These are phyloP conservation scores for Pelargonium exstipulatum DNA, from an alignment of 441 rosid genomes.

Conservation along the genomic window DNA sequence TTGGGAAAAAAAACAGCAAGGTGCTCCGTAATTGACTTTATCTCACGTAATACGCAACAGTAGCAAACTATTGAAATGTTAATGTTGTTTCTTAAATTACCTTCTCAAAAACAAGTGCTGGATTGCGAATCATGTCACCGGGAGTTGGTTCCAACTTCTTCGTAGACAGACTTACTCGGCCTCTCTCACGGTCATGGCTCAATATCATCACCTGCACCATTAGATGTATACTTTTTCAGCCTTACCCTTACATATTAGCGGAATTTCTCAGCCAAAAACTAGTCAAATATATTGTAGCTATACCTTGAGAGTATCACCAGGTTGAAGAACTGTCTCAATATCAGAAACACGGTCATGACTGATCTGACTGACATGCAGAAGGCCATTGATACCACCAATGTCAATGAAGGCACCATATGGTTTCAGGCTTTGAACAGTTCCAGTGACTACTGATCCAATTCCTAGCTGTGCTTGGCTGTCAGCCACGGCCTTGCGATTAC, in stretches of 20 bases:
- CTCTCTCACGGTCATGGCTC: conserved; percentile 97
- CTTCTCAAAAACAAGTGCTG: conserved; percentile 96
- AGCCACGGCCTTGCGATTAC: conserved; percentile 97
- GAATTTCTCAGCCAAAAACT: conserved; percentile 7
- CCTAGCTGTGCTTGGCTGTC: conserved; percentile 96
- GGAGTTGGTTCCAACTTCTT: conserved; percentile 98
- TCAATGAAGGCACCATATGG: conserved; percentile 97
- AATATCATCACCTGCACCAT: conserved; percentile 73
- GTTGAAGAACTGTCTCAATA: conserved; percentile 93
- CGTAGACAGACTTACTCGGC: conserved; percentile 93
- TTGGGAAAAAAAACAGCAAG: no score
- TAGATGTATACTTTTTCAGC: not conserved
- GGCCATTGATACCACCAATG: conserved; percentile 94
- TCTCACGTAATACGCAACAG: no score
- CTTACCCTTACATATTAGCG: not conserved
- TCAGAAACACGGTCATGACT: conserved; percentile 92
- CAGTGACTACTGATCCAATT: conserved; percentile 85
- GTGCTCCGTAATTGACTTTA: no score
- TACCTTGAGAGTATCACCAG: conserved; percentile 93
- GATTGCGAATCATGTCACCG: conserved; percentile 97
- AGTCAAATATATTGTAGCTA: not conserved
- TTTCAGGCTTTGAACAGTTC: conserved; percentile 92
- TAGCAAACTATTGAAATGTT: no score
- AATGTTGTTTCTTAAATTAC: conserved; percentile 28
- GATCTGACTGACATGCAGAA: conserved; percentile 95